A percentile compares a stretch with the other conserved stretches of the same genome.
Conservation (phyloP, 1,284 basidiomycete genomes). For the Papiliotrema fonsecae region DNA sequence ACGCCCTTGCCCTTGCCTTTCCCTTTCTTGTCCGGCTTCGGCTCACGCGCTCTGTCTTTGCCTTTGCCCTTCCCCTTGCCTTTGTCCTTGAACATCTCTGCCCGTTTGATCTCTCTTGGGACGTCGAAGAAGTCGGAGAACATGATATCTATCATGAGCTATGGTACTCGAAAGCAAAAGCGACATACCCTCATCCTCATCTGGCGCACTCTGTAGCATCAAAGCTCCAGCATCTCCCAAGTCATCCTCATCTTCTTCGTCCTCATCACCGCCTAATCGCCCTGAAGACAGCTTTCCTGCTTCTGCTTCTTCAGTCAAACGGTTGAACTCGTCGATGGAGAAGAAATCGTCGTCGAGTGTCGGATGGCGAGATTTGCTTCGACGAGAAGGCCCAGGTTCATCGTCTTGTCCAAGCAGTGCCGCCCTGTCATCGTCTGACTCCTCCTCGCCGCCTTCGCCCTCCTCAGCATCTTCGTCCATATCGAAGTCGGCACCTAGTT, state of each 20-base stretch:
- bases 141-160: conserved; percentile 38
- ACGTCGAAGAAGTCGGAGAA: conserved; percentile 62
- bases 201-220: conserved; percentile 42
- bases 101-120: conserved; percentile 19
- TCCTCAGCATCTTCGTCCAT: conserved; percentile 20
- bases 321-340: conserved; percentile 81
- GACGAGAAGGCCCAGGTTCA: conserved; percentile 39
- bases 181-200: conserved; percentile 44
- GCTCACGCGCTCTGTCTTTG: conserved; percentile 39
- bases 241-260: conserved; percentile 54
- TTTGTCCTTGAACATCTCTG: conserved; percentile 10
- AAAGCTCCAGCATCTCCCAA: conserved; percentile 50
- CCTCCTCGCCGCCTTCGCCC: conserved; percentile 20
- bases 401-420: conserved; percentile 18
- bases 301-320: conserved; percentile 76
- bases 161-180: background rate
- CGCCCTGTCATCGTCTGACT: conserved; percentile 30
- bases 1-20: conserved; percentile 27
- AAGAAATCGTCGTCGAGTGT: conserved; percentile 93
- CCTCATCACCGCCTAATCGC: conserved; percentile 52
- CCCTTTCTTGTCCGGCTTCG: conserved; percentile 44
- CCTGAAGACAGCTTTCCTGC: conserved; percentile 61
- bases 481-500: conserved; percentile 27
- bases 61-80: conserved; percentile 29
- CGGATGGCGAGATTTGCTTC: conserved; percentile 49